phyloP scores from a whole-genome alignment of 768 basidiomycete genomes.

The Hericium alpestre region DNA sequence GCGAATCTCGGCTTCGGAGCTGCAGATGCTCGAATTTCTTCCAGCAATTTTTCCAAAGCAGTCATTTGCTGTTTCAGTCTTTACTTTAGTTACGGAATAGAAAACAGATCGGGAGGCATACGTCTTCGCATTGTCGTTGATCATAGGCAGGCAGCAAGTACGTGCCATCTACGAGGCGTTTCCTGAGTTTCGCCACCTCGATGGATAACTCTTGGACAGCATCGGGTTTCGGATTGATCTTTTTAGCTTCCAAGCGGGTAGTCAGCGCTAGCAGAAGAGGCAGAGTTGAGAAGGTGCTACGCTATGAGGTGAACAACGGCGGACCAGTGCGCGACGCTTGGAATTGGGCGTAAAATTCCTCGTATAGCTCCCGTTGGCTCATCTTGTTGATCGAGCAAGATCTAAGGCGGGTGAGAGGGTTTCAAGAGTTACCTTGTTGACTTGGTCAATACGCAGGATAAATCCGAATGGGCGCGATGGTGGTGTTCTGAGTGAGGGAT shows the following conservation, averaged over 20 bases:
- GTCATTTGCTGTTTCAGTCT: slow-evolving; percentile 47
- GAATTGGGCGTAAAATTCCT: slow-evolving; percentile 40
- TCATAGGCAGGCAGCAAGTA: slow-evolving; percentile 62
- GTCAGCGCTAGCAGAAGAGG: slow-evolving; percentile 31
- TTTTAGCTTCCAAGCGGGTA: slow-evolving; percentile 33
- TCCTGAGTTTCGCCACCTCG: slow-evolving; percentile 44
- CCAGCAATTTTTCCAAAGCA: slow-evolving; percentile 43
- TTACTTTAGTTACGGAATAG: too few species aligned
- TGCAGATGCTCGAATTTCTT: slow-evolving; percentile 35
- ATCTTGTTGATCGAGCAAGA: too few species aligned
- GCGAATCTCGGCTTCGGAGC: slow-evolving; percentile 52
- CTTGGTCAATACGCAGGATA: too few species aligned
- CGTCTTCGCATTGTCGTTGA: slow-evolving; percentile 60
- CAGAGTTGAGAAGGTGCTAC: background rate
- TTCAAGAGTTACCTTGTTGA: too few species aligned
- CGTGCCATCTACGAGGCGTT: slow-evolving; percentile 52
- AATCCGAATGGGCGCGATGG: too few species aligned
- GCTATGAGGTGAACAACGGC: slow-evolving; percentile 15
- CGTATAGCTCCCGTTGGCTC: slow-evolving; percentile 23
- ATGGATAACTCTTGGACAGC: slow-evolving; percentile 1
- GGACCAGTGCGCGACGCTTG: slow-evolving; percentile 40
- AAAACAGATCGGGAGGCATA: slow-evolving; percentile 16
- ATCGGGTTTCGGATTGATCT: slow-evolving; percentile 19
- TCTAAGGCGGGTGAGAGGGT: too few species aligned
- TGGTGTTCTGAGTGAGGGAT: too few species aligned